Evolutionary conservation across 2,329 filamentous ascomycete species (phyloP).

Genomic region (Cadophora malorum): DNA sequence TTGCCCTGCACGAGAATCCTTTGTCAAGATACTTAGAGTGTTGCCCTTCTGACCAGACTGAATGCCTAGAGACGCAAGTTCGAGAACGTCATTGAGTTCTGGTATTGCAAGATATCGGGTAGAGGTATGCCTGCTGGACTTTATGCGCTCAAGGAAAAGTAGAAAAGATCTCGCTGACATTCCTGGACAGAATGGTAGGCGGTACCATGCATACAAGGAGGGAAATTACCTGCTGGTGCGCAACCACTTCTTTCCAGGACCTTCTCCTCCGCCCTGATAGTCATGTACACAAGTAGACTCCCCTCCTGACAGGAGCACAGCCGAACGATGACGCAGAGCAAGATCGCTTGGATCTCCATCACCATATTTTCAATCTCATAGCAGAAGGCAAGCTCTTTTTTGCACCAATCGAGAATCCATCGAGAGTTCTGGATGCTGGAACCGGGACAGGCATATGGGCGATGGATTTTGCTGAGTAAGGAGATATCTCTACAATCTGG

Average conservation of each 20-base stretch:
- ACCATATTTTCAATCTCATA: constrained; percentile 39
- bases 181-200: constrained; percentile 31
- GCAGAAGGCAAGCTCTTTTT: constrained; percentile 39
- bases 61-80: constrained; percentile 18
- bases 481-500: too few species aligned
- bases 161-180: background rate
- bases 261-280: background rate
- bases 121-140: background rate
- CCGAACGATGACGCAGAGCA: constrained; percentile 40
- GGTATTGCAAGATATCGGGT: constrained; percentile 28
- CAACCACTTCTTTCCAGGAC: background rate
- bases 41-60: background rate
- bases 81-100: constrained; percentile 29
- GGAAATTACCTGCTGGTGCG: constrained; percentile 36
- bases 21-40: background rate
- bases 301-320: constrained; percentile 13
- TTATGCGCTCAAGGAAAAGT: background rate
- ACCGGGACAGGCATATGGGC: constrained; percentile 37
- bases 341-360: constrained; percentile 41
- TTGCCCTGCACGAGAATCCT: too few species aligned
- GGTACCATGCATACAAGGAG: constrained; percentile 37
- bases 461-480: constrained; percentile 34
- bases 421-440: constrained; percentile 37
- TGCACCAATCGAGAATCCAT: constrained; percentile 38
- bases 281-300: background rate